Evolutionary conservation across 1,284 basidiomycete genomes (phyloP).

Genomic region (Trichosporon sp.): DNA sequence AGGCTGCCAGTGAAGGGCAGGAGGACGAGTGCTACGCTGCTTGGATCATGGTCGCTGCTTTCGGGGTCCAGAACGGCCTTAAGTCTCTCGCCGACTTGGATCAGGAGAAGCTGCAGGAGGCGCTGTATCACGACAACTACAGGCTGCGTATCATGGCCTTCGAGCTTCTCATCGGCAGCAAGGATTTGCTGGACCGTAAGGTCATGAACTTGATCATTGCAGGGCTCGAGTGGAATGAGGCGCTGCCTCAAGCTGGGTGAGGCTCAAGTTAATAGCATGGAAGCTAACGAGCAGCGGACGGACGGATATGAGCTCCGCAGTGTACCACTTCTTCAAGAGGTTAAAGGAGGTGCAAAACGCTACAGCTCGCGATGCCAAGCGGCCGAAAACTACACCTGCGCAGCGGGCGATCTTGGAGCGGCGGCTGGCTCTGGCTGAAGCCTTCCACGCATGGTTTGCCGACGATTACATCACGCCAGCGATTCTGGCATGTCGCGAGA

Average conservation of each 20-base stretch:
- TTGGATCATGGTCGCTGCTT: conserved; percentile 48
- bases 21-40: conserved; percentile 34
- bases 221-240: conserved; percentile 38
- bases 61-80: conserved; percentile 40
- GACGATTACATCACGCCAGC: conserved; percentile 37
- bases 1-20: not conserved
- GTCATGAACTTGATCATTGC: conserved; percentile 40
- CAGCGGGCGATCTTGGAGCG: not conserved
- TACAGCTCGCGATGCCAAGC: conserved; percentile 23
- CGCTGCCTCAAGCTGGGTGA: conserved; percentile 43
- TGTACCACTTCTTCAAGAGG: conserved; percentile 42
- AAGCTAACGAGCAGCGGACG: conserved; percentile 34
- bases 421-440: conserved; percentile 1
- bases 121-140: conserved; percentile 40
- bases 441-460: conserved; percentile 42
- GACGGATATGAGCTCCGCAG: conserved; percentile 46
- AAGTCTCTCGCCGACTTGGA: conserved; percentile 38
- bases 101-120: conserved; percentile 34
- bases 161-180: conserved; percentile 40
- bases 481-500: conserved; percentile 35
- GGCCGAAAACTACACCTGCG: conserved; percentile 24
- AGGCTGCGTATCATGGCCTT: conserved; percentile 45
- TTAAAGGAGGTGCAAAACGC: conserved; percentile 33
- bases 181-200: conserved; percentile 34
- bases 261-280: not conserved